Conservation (phyloP, 73 alveolate genomes). For the Diophrys sp. region DNA sequence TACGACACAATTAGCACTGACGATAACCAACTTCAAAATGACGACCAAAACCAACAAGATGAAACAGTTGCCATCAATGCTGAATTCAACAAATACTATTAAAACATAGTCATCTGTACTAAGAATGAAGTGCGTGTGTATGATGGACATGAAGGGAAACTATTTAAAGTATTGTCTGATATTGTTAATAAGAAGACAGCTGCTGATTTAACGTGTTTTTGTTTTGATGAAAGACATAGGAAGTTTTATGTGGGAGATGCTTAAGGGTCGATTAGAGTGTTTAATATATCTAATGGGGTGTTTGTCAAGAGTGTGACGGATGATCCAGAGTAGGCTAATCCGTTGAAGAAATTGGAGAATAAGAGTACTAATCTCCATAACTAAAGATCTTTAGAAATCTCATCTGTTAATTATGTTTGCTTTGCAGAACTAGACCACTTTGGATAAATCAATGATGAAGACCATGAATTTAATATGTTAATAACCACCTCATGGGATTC, state of each 20-base stretch:
- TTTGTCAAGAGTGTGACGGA: conserved; percentile 46
- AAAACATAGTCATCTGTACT: conserved; percentile 67
- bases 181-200: conserved; percentile 62
- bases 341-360: conserved; percentile 2
- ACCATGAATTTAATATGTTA: conserved; percentile 48
- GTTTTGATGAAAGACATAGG: conserved; percentile 74
- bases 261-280: conserved; percentile 43
- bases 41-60: conserved; percentile 26
- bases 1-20: conserved; percentile 49
- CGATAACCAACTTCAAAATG: conserved; percentile 9
- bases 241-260: conserved; percentile 73
- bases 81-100: conserved; percentile 72
- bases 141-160: conserved; percentile 73
- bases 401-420: conserved; percentile 20
- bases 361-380: too few species aligned
- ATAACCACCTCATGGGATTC: conserved; percentile 79
- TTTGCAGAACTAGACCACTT: conserved; percentile 12
- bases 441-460: not conserved
- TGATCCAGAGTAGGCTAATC: too few species aligned
- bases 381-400: conserved; percentile 21
- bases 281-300: conserved; percentile 55
- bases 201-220: conserved; percentile 70
- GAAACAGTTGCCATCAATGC: conserved; percentile 67
- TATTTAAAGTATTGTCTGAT: conserved; percentile 67
- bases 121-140: conserved; percentile 72